Percentiles rank a stretch among this genome's conserved stretches.
Evolutionary conservation across 2,329 filamentous ascomycete species (phyloP).

Genomic region (Hymenoscyphus salicellus): DNA sequence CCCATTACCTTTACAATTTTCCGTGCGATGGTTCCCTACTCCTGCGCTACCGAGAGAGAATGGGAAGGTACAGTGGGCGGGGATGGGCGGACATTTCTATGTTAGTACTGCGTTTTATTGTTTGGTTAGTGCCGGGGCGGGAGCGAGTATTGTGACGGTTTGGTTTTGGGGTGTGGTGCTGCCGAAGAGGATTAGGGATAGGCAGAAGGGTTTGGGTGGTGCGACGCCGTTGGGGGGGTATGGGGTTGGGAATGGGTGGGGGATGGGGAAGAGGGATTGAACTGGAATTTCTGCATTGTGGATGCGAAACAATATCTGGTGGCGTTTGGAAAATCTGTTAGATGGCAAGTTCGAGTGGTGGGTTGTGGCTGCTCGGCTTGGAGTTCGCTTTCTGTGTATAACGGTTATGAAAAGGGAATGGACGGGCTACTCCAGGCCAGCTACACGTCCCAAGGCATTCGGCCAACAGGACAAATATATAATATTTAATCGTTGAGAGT

Average conservation of each 20-base stretch:
- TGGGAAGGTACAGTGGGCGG: constrained; percentile 62
- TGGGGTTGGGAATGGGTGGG: constrained; percentile 30
- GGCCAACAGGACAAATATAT: neutral
- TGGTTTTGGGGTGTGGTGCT: constrained; percentile 61
- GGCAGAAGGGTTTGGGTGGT: constrained; percentile 28
- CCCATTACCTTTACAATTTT: constrained; percentile 72
- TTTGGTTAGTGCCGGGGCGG: constrained; percentile 56
- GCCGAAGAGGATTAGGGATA: constrained; percentile 41
- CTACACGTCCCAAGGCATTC: neutral
- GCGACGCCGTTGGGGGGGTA: constrained; percentile 32
- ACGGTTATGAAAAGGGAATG: neutral
- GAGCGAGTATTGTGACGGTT: constrained; percentile 48
- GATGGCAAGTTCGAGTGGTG: neutral
- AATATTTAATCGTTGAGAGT: neutral
- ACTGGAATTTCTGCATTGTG: neutral
- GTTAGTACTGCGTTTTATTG: constrained; percentile 63
- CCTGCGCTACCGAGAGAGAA: constrained; percentile 67
- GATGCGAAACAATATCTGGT: neutral
- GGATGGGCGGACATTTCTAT: constrained; percentile 62
- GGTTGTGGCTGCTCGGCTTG: neutral
- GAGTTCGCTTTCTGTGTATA: neutral
- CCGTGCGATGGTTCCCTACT: constrained; percentile 82
- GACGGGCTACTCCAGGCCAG: neutral
- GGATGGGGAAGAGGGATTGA: constrained; percentile 24
- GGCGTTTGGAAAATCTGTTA: neutral